Evolutionary conservation across 208 protist genomes (phyloP), one percentile per base, ranked within the genome.

Genomic region (Acanthamoeba lenticulata): DNA sequence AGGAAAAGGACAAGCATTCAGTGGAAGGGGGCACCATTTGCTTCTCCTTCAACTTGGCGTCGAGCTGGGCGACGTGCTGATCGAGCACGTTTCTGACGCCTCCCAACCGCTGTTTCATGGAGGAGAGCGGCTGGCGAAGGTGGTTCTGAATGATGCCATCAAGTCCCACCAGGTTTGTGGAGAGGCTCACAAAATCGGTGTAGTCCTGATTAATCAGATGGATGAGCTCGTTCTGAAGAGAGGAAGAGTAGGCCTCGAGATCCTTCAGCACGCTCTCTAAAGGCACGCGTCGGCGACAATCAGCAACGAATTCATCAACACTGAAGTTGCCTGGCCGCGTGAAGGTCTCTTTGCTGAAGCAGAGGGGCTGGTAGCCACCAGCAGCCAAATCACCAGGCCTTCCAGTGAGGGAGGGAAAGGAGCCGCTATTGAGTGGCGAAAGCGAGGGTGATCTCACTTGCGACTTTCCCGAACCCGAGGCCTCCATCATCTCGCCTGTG

Each of bases 201-300:
- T 92, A 92, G 86, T 92, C 86, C 86, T 74, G 47, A 34, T 92
- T 92, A 40, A 92, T 92, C 55, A 92, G 55, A 6, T 36, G 6
- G 29, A 92, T 52, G 36, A 92, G 62, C 44, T 92, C 86, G 62
- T 92, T 92, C 34, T 92, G 86, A 21, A 92, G 62, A 52, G 86
- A 92, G 86, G 86, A 7, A 5, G 36, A 77, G 36, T 92, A 92
- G 11, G 92, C 57, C 38, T 92, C 40, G n/a, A 92, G 86, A 44
- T 92, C 86, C 24, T 74, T 92, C 40, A 92, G 86, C 86, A 92
- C 55, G 86, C 86, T 92, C 60, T 92, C 86, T 9, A 92, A 52
- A 27, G 86, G 86, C 13, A 92, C 86, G 4, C 86, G 47, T 2
- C 86, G 45, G 5, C 86, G 86, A 38, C 86, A 92, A 47, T 92